phyloP scores from a whole-genome alignment of 2,329 filamentous ascomycete genomes.

The Pseudogymnoascus sp. region DNA sequence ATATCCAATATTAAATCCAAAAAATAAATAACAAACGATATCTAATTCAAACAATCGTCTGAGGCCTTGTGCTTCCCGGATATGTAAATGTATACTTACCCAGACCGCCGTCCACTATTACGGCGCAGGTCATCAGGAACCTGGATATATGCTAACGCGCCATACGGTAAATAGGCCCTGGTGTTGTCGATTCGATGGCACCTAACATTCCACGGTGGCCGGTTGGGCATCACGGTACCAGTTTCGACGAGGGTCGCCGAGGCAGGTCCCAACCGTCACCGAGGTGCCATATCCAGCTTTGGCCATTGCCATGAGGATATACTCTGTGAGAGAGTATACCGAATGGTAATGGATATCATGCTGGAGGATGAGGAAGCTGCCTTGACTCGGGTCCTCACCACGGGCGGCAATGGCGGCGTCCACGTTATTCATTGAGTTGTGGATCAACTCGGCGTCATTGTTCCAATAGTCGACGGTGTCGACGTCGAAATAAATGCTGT shows the following conservation, averaged over 20 bases:
- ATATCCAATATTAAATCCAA: neutral
- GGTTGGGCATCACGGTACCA: constrained; percentile 34
- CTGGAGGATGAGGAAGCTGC: constrained; percentile 43
- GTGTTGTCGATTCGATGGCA: neutral
- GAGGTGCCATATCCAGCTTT: constrained; percentile 29
- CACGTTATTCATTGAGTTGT: constrained; percentile 40
- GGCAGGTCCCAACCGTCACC: constrained; percentile 41
- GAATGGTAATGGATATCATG: constrained; percentile 35
- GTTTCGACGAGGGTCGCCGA: constrained; percentile 35
- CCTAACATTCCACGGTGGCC: neutral
- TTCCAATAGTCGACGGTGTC: constrained; percentile 46
- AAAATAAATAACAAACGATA: neutral
- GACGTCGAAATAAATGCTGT: constrained; percentile 40
- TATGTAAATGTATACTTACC: neutral
- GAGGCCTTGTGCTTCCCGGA: neutral
- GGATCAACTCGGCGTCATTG: constrained; percentile 34
- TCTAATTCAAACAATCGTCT: neutral
- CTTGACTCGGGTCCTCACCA: constrained; percentile 13
- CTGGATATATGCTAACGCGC: neutral
- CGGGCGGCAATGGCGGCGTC: constrained; percentile 18
- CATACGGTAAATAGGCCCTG: neutral
- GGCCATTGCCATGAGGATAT: constrained; percentile 30
- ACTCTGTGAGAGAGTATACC: constrained; percentile 31
- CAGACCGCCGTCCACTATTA: neutral
- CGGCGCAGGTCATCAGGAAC: neutral